These are phyloP conservation scores for Mikania micrantha DNA, from an alignment of 129 eudicot genomes.

Conservation along the genomic window DNA sequence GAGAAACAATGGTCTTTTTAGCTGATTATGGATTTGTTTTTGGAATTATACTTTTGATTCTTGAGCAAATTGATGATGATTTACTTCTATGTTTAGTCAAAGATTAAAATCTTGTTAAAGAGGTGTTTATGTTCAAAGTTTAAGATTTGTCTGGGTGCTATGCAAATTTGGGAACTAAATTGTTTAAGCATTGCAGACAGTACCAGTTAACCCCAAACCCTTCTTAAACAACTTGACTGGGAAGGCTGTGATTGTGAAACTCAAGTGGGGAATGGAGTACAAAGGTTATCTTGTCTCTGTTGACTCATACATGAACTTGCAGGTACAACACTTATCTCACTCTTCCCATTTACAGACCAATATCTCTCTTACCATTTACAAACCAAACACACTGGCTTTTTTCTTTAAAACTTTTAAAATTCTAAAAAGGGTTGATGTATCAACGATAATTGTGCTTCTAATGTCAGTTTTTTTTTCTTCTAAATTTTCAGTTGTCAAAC, in stretches of 20 bases:
- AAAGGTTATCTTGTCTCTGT: conserved; percentile 85
- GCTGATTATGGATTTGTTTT: neutral
- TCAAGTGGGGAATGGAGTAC: conserved; percentile 95
- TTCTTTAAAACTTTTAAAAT: neutral
- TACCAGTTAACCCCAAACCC: conserved; percentile 83
- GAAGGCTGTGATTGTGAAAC: conserved; percentile 72
- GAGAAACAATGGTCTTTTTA: neutral
- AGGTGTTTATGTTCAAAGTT: neutral
- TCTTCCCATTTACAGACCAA: neutral
- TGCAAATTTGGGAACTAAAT: neutral
- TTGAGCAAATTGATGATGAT: conserved; percentile 1
- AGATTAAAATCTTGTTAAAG: neutral
- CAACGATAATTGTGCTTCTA: neutral
- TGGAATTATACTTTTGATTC: neutral
- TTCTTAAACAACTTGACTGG: conserved; percentile 89
- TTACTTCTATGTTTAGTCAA: neutral
- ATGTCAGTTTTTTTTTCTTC: neutral
- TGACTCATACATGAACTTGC: conserved; percentile 87
- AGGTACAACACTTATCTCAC: conserved; percentile 37
- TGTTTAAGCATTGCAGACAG: conserved; percentile 42
- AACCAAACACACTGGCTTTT: neutral
- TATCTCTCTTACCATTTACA: neutral
- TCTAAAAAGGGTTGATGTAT: neutral
- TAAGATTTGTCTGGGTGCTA: neutral
- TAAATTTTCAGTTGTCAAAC: conserved; percentile 61